Base-by-base conservation (phyloP, 176 grass and related monocot species). In the Dendrocalamus sinicus region DNA sequence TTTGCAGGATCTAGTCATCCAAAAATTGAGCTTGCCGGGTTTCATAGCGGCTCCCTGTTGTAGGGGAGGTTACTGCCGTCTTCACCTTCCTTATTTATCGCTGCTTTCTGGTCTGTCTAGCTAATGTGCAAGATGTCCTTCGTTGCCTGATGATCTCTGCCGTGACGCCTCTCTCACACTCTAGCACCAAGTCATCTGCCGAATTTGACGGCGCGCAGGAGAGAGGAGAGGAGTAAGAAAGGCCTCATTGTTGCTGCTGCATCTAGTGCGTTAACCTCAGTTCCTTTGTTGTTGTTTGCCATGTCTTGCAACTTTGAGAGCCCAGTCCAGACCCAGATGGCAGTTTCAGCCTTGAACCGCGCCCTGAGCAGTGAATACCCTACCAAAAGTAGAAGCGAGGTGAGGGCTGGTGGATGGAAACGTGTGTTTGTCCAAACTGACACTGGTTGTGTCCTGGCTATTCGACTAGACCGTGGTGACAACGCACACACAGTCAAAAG, bases 401-500 rank as follows among this genome's bases (percentile, higher is more conserved):
- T 39, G 53, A 92, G 66, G 72, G 11, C 60, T 83, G 47, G 75
- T 0, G 79, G 88, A 13, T 82, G 93, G 90, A 95, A 91, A 72
- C 93, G 90, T 51, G 57, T 92, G 26, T 92, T 95, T 80, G 90
- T 95, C 22, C 93, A 95, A 57, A 92, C 90, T 17, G 90, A 95
- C 30, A 84, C 65, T n/a, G 93, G 93, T 6, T 88, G 84, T 46
- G 93, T 92, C 9, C 54, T 90, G 63, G 85, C 85, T 82, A 52
- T 95, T 78, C 82, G 90, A 73, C 65, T 92, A 35, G 90, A 95
- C 78, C 86, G 93, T 12, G 85, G 85, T 63, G 90, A 90, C 79
- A 95, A 84, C 81, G 93, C 73, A 32, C 93, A 95, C 75, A 92
- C 90, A 2, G 93, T 95, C 73, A 95, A 95, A 77, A 90, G 88